Evolutionary conservation across 768 basidiomycete genomes (phyloP).

Genomic region (Gyrodon lividus): DNA sequence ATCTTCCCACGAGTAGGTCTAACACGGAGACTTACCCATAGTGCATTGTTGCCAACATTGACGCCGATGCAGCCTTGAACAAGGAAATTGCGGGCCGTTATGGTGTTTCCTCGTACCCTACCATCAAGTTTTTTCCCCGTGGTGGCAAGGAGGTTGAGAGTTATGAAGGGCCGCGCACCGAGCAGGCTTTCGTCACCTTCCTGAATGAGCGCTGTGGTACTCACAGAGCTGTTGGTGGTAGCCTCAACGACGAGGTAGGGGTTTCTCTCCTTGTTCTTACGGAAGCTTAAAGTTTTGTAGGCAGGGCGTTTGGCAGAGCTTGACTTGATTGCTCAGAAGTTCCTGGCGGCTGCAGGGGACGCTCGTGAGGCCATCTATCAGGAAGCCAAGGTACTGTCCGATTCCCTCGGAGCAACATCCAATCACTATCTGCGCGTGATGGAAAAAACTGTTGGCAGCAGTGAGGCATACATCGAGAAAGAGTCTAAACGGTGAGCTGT

Average conservation of each 20-base stretch:
- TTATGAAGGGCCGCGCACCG: conserved; percentile 72
- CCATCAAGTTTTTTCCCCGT: conserved; percentile 92
- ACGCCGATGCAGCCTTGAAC: conserved; percentile 86
- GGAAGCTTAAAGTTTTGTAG: conserved; percentile 36
- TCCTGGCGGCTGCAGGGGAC: conserved; percentile 59
- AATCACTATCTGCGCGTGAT: conserved; percentile 88
- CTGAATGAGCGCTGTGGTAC: conserved; percentile 89
- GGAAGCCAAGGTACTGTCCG: conserved; percentile 55
- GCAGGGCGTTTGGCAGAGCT: conserved; percentile 81
- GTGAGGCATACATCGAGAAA: conserved; percentile 78
- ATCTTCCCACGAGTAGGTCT: conserved; percentile 1
- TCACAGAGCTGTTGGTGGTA: conserved; percentile 77
- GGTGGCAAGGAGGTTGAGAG: conserved; percentile 58
- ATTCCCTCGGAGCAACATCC: conserved; percentile 50
- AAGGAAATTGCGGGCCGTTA: conserved; percentile 67
- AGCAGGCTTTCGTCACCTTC: conserved; percentile 73
- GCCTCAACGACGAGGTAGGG: conserved; percentile 65
- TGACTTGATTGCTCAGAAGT: conserved; percentile 74
- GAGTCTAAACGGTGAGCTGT: conserved; percentile 75
- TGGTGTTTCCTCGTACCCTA: conserved; percentile 81
- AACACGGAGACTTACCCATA: conserved; percentile 29
- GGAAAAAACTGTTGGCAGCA: conserved; percentile 75
- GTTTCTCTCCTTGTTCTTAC: background rate
- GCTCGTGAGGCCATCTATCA: conserved; percentile 61
- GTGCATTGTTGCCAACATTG: conserved; percentile 89